Evolutionary conservation across 2,329 filamentous ascomycete genomes (phyloP).

Genomic region (Atkinsonella hypoxylon): DNA sequence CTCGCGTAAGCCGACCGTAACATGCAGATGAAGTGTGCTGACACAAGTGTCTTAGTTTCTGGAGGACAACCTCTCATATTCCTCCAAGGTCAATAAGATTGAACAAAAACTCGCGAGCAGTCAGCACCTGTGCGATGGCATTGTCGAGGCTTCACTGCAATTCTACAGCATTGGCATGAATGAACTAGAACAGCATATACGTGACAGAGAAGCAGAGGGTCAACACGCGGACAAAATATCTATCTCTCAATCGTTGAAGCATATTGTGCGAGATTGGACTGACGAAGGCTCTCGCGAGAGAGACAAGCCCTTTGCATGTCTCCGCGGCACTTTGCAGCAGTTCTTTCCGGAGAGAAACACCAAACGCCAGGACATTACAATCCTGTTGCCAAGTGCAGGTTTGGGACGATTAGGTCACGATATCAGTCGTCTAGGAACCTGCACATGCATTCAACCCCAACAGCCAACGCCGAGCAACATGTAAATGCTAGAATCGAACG

Average conservation of each 20-base stretch:
- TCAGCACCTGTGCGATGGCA: constrained; percentile 30
- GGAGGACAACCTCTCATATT: constrained; percentile 44
- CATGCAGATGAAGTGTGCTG: not conserved
- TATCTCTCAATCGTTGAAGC: constrained; percentile 41
- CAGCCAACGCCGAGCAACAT: too few species aligned
- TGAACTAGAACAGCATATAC: constrained; percentile 33
- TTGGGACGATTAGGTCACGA: constrained; percentile 41
- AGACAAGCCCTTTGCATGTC: constrained; percentile 26
- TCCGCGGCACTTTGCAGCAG: constrained; percentile 20
- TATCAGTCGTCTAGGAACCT: constrained; percentile 30
- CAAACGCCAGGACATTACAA: constrained; percentile 15
- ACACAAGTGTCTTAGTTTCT: constrained; percentile 26
- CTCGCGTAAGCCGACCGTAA: too few species aligned
- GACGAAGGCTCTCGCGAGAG: constrained; percentile 34
- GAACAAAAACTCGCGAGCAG: constrained; percentile 32
- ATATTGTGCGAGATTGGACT: constrained; percentile 46
- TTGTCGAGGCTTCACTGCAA: constrained; percentile 30
- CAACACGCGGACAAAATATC: constrained; percentile 32
- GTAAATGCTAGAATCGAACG: too few species aligned
- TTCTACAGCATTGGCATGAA: constrained; percentile 32
- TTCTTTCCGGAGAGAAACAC: constrained; percentile 18
- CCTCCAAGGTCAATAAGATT: constrained; percentile 35
- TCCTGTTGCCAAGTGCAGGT: constrained; percentile 41
- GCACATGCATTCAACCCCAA: too few species aligned
- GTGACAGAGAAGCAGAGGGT: constrained; percentile 24